Base-by-base conservation (phyloP, 768 basidiomycete genomes). In the Boletus edulis region DNA sequence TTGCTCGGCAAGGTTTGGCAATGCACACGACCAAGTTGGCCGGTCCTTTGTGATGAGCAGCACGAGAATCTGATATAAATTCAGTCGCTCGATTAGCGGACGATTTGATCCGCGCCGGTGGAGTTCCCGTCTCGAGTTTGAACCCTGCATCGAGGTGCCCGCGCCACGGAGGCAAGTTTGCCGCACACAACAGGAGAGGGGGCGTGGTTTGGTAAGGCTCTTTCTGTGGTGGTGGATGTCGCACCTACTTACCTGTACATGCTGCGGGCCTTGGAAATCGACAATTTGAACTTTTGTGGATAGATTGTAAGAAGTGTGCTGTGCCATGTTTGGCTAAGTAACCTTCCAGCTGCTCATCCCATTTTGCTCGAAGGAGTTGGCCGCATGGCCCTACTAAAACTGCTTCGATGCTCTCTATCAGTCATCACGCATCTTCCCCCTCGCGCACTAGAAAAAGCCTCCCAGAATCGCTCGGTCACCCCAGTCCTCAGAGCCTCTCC, bases 271-370 rank as follows among this genome's bases (percentile, higher is more conserved):
- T 61, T 58, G 54, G 56, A 55, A 66, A 58, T 65, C 56, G 5
- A 14, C 55, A 66, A 70, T 70, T 67, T 72, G 38, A 57, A 72
- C 69, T 54, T 66, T 68, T 72, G 49, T 34, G 69, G 69, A 47
- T 72, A 70, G 59, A 70, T 70, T 72, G 7, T 7, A 60, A 55
- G 45, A 58, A 48, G 31, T 31, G 24, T 9, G 29, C 9, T 54
- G 47, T 47, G 12, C 62, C 62, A 43, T 49, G 48, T 71, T 63
- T 59, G 65, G 62, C 51, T 53, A 60, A 38, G 55, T 31, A 56
- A 24, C 51, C 37, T 57, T 57, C 52, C 41, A 34, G 42, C 39
- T 64, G 54, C 48, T 46, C 54, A 55, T 61, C 56, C 54, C 40
- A 62, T 61, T 55, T 67, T 52, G 46, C 57, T 57, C 42, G 54